A percentile compares a stretch with the other conserved stretches of the same genome.
phyloP scores from a whole-genome alignment of 148 eudicot species.

The Amaranthus palmeri region DNA sequence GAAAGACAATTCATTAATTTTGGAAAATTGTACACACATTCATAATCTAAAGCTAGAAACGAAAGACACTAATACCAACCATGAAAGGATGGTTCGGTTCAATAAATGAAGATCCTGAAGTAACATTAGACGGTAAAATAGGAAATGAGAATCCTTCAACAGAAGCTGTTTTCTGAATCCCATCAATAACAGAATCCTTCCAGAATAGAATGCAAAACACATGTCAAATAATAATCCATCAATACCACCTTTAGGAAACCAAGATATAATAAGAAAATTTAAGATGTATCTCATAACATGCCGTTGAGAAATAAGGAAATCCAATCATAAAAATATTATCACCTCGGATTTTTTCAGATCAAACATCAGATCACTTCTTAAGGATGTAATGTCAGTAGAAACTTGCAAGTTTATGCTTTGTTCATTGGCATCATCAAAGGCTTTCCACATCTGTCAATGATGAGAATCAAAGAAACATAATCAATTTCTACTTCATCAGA shows the following conservation, averaged over 20 bases:
- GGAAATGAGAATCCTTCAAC: constrained; percentile 31
- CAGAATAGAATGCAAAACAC: not conserved
- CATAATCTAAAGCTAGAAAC: not conserved
- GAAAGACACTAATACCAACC: constrained; percentile 29
- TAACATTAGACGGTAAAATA: constrained; percentile 31
- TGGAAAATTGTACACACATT: not conserved
- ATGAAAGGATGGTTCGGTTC: constrained; percentile 34
- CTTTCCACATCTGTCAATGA: constrained; percentile 58
- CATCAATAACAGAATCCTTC: constrained; percentile 27
- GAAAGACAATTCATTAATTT: constrained; percentile 7
- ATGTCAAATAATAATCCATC: constrained; percentile 1
- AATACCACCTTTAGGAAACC: not conserved
- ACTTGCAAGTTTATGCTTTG: constrained; percentile 31
- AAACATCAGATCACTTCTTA: constrained; percentile 27
- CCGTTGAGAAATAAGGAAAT: not conserved
- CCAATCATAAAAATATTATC: constrained; percentile 2
- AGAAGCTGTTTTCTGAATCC: constrained; percentile 23
- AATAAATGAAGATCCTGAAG: constrained; percentile 28
- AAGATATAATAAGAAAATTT: constrained; percentile 23
- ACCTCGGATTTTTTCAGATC: constrained; percentile 33
- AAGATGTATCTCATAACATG: constrained; percentile 6
- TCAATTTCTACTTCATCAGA: not conserved
- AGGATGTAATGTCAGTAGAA: constrained; percentile 27
- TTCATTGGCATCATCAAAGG: constrained; percentile 44
- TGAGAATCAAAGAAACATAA: not conserved